phyloP scores from a whole-genome alignment of 306 rosid genomes.

The Malus sieversii region DNA sequence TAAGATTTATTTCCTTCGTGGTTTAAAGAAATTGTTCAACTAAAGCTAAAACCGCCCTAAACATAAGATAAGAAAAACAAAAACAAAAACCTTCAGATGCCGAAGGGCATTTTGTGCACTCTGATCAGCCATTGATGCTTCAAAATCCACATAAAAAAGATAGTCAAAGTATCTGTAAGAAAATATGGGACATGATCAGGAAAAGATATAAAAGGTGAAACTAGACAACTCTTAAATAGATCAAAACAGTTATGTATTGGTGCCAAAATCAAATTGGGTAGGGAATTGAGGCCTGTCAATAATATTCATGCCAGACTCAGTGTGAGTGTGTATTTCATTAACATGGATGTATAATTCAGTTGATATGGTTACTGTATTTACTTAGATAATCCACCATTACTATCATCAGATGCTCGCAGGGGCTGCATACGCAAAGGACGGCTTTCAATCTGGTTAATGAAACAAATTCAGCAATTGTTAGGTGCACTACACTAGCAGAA shows the following conservation, averaged over 20 bases:
- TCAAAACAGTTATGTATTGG: not conserved
- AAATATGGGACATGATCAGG: conserved; percentile 18
- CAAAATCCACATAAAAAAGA: conserved; percentile 91
- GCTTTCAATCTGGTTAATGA: conserved; percentile 72
- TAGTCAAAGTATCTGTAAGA: conserved; percentile 75
- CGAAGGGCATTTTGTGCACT: conserved; percentile 83
- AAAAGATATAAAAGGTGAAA: not conserved
- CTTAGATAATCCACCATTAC: conserved; percentile 47
- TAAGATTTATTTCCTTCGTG: conserved; percentile 12
- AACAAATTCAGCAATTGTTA: conserved; percentile 20
- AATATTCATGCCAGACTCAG: not conserved
- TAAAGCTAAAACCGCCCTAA: not conserved
- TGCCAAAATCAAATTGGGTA: not conserved
- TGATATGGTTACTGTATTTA: conserved; percentile 31
- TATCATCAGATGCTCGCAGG: conserved; percentile 56
- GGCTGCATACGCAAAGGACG: conserved; percentile 87
- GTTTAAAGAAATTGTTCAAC: not conserved
- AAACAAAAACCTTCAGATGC: conserved; percentile 55
- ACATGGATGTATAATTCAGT: not conserved
- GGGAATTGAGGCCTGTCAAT: not conserved
- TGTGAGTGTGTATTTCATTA: too few relatives aligned
- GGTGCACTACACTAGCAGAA: conserved; percentile 2
- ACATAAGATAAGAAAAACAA: conserved; percentile 5
- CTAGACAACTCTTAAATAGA: not conserved
- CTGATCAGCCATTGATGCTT: conserved; percentile 94